phyloP scores from a whole-genome alignment of 2,329 filamentous ascomycete species.

The Exophiala mesophila region DNA sequence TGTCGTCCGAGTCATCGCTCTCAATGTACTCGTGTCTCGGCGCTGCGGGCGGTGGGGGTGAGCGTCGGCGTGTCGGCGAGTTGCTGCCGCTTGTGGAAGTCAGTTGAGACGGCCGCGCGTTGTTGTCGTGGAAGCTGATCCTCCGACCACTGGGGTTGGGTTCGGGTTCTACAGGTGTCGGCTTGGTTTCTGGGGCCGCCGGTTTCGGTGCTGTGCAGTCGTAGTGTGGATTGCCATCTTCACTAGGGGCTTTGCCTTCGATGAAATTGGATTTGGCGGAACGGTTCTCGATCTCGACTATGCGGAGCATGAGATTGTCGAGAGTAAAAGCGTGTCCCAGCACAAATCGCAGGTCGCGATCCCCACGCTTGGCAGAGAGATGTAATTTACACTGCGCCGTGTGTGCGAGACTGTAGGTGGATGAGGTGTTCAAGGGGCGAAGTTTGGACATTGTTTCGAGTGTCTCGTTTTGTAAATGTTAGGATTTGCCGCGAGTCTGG shows the following conservation, averaged over 20 bases:
- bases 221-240: slow-evolving; percentile 13
- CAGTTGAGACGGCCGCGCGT: slow-evolving; percentile 17
- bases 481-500: too few relatives aligned
- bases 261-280: slow-evolving; percentile 14
- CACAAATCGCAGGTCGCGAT: slow-evolving; percentile 23
- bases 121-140: slow-evolving; percentile 22
- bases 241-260: slow-evolving; percentile 12
- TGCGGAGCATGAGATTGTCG: slow-evolving; percentile 23
- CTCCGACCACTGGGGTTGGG: slow-evolving; percentile 10
- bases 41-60: slow-evolving; percentile 11
- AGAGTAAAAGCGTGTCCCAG: slow-evolving; percentile 25
- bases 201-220: slow-evolving; percentile 7
- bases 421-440: slow-evolving; percentile 9
- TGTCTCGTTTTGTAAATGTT: too few relatives aligned
- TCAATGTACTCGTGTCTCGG: slow-evolving; percentile 1
- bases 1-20: slow-evolving; percentile 9
- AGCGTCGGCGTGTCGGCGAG: slow-evolving; percentile 14
- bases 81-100: slow-evolving; percentile 4
- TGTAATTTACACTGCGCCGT: slow-evolving; percentile 24
- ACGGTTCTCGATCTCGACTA: slow-evolving; percentile 25
- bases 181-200: neutral
- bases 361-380: slow-evolving; percentile 21
- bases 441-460: slow-evolving; percentile 2
- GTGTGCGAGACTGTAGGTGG: slow-evolving; percentile 24
- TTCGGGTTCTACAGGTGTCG: slow-evolving; percentile 1